Base-by-base conservation (phyloP, 169 alveolate genomes). In the Plasmodium coatneyi region DNA sequence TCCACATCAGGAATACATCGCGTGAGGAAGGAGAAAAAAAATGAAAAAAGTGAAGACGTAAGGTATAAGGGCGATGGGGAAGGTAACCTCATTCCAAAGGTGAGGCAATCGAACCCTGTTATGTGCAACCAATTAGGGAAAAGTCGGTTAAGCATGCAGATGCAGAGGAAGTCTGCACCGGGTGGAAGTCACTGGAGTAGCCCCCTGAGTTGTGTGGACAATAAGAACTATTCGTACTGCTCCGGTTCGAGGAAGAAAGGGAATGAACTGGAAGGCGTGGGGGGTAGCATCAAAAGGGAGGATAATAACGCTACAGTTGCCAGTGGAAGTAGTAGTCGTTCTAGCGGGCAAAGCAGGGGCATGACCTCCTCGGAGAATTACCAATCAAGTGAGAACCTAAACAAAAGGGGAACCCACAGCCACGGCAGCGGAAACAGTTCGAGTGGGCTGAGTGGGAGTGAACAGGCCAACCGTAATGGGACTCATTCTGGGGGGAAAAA, bases 181-280 rank as follows among this genome's bases (percentile, higher is more conserved):
- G 60, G 79, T 84, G 52, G 14, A 32, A 84, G 41, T 12, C 36
- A 28, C 36, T 14, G 19, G 52, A 32, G 32, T 56, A 84, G 41
- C 22, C 46, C 54, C 14, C n/a, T 49, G 32, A 74, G 30, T 25
- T 39, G 19, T 54, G 41, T 5, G 49, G 54, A 32, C 34, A 41
- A 14, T 39, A 70, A 3, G 66, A 76, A 72, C 39, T 16, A 28
- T 74, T 66, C 79, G 9, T 72, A 52, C 79, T 39, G 60, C 25
- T 84, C 93, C 39, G 84, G 79, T 52, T 56, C 80, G 16, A 84
- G 30, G 43, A 84, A 70, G 14, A 84, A 76, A 41, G 36, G 39
- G 9, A 60, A 60, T 60, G 28, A 60, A 60, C 10, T 60, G 74
- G 28, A 60, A 19, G 7, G 39, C 10, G n/a, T 41, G 5, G n/a